These are phyloP conservation scores for Torulaspora indica DNA, from an alignment of 805 yeast species.

Conservation along the genomic window DNA sequence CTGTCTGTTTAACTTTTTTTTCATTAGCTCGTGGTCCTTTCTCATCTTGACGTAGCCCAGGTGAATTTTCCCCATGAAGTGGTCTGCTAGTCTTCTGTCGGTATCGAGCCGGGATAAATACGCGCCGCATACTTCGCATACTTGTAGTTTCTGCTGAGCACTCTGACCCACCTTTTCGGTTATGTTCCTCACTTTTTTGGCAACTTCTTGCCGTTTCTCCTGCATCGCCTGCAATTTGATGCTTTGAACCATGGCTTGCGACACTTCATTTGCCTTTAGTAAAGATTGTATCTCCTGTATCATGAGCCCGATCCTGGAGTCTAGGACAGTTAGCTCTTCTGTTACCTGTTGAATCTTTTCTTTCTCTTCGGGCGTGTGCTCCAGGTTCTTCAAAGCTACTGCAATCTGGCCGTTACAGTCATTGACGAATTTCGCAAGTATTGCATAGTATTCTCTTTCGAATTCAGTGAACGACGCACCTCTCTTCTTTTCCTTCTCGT, in stretches of 20 bases:
- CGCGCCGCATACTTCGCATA: constrained; percentile 87
- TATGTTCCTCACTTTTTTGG: constrained; percentile 53
- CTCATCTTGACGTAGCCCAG: constrained; percentile 77
- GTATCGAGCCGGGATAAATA: constrained; percentile 79
- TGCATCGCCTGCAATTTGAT: constrained; percentile 43
- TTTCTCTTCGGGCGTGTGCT: constrained; percentile 68
- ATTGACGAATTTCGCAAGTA: constrained; percentile 51
- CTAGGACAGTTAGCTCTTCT: constrained; percentile 55
- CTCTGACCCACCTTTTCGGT: constrained; percentile 76
- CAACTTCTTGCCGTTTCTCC: constrained; percentile 47
- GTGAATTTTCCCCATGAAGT: constrained; percentile 83
- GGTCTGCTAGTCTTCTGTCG: constrained; percentile 84
- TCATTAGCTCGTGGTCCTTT: constrained; percentile 36
- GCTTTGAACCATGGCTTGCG: constrained; percentile 48
- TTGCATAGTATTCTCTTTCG: constrained; percentile 43
- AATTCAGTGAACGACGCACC: constrained; percentile 44
- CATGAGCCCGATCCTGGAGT: constrained; percentile 59
- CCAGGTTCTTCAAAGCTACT: constrained; percentile 55
- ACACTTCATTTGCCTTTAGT: constrained; percentile 45
- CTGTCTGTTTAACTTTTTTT: constrained; percentile 12
- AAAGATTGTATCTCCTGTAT: constrained; percentile 59
- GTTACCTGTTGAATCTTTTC: constrained; percentile 52
- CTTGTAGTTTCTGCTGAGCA: constrained; percentile 86
- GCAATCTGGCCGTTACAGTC: constrained; percentile 66
- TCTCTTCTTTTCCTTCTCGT: constrained; percentile 45